A percentile compares a stretch with the other conserved stretches of the same genome.
phyloP scores from a whole-genome alignment of 2,329 filamentous ascomycete species.

The Triangularia setosa region DNA sequence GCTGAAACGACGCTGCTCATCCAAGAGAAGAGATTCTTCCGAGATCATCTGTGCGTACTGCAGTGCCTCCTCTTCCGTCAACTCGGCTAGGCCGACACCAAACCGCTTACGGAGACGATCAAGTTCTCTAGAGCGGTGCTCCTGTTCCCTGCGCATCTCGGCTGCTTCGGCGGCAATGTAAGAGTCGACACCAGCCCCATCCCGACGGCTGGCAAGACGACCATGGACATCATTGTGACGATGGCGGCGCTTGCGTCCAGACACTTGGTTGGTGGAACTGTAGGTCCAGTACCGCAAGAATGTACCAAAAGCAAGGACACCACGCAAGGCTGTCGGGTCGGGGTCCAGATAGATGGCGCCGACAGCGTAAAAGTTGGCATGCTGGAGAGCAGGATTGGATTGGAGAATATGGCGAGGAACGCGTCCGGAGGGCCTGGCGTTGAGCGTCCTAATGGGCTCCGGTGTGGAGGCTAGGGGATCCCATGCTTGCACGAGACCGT shows the following conservation, averaged over 20 bases:
- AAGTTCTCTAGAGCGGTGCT: slow-evolving; percentile 62
- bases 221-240: slow-evolving; percentile 62
- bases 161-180: slow-evolving; percentile 84
- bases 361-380: slow-evolving; percentile 75
- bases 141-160: slow-evolving; percentile 72
- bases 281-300: slow-evolving; percentile 93
- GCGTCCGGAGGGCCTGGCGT: slow-evolving; percentile 76
- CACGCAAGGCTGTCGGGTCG: slow-evolving; percentile 78
- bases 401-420: slow-evolving; percentile 67
- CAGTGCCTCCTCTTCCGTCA: slow-evolving; percentile 63
- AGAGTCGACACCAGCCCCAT: slow-evolving; percentile 65
- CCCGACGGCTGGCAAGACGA: slow-evolving; percentile 46
- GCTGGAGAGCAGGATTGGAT: slow-evolving; percentile 54
- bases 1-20: slow-evolving; percentile 53
- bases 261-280: slow-evolving; percentile 73
- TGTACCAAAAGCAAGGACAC: slow-evolving; percentile 81
- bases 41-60: slow-evolving; percentile 64
- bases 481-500: slow-evolving; percentile 94
- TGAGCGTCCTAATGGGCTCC: slow-evolving; percentile 78
- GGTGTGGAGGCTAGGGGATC: slow-evolving; percentile 81
- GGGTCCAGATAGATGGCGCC: slow-evolving; percentile 84
- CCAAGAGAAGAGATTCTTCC: slow-evolving; percentile 54
- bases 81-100: slow-evolving; percentile 69
- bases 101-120: slow-evolving; percentile 74
- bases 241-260: slow-evolving; percentile 72